phyloP scores from a whole-genome alignment of 352 stramenopile genomes.

The Phytophthora capsici region DNA sequence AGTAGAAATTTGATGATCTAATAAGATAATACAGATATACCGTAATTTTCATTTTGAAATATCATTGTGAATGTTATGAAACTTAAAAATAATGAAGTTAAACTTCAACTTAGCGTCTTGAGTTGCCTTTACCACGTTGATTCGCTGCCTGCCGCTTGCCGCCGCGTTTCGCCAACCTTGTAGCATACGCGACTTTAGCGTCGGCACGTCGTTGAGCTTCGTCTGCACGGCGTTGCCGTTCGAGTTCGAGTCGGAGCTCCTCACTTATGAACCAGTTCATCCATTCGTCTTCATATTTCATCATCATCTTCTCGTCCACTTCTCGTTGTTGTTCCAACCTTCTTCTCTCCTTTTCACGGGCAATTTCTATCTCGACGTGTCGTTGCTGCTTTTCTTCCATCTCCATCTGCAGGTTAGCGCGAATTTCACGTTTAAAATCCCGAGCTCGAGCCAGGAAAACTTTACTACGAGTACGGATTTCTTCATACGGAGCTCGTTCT shows the following conservation, averaged over 20 bases:
- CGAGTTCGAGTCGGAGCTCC: conserved; percentile 49
- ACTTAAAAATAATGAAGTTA: too few species aligned
- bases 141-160: conserved; percentile 50
- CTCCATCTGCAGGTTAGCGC: conserved; percentile 64
- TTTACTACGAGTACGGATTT: conserved; percentile 19
- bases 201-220: conserved; percentile 47
- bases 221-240: conserved; percentile 46
- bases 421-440: conserved; percentile 69
- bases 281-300: conserved; percentile 79
- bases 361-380: conserved; percentile 54
- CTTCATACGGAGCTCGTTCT: conserved; percentile 23
- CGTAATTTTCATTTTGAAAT: too few species aligned
- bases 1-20: background rate
- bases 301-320: conserved; percentile 56
- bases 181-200: conserved; percentile 60
- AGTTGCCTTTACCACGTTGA: conserved; percentile 21
- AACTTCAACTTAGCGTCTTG: conserved; percentile 5
- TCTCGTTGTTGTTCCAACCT: conserved; percentile 52
- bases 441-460: conserved; percentile 41
- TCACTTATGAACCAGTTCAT: conserved; percentile 65
- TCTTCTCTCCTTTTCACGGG: conserved; percentile 40
- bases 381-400: conserved; percentile 67
- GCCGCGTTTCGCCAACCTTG: conserved; percentile 58
- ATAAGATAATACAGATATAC: too few species aligned
- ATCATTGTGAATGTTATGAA: too few species aligned